Evolutionary conservation across 768 basidiomycete genomes (phyloP), one percentile per base, ranked within the genome.

Genomic region (Melanogaster broomeanus): DNA sequence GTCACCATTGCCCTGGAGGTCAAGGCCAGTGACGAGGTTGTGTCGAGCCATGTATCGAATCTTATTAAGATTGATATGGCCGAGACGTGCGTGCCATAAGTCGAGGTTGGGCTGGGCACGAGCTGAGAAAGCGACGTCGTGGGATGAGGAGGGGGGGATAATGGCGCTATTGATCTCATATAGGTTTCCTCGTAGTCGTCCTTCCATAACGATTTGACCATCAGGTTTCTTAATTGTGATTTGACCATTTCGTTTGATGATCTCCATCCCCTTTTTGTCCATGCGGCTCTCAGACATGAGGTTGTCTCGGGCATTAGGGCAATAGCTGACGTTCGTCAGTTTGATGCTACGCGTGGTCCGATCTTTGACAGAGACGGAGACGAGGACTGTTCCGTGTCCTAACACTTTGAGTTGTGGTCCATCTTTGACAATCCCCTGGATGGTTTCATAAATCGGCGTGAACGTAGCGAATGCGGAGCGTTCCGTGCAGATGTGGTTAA

Each of bases 161-260:
- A 55, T 58, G 1, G 19, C 4, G 9, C 49, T 51, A n/a, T 54
- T 41, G 43, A 56, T 45, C 30, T 54, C 49, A 12, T 55, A 55
- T 19, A 58, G 50, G 8, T 50, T 55, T 3, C 48, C 45, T 0
- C n/a, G 11, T 2, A 55, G 53, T 7, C 19, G 6, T 4, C 50
- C 57, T 33, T 58, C 57, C 19, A 58, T 49, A 8, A 50, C 4
- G 1, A 35, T 53, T 15, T 49, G 34, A 5, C 48, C 51, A 37
- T 37, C 42, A 3, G 24, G 25, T 6, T 49, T 52, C 25, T 48
- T 45, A 2, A 56, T 52, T 0, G 19, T 48, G 3, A 56, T 30
- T 27, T 2, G 4, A 2, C 43, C 51, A 2, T 40, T 24, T 0
- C n/a, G 15, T 30, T 56, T 56, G 0, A 24, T 52, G 34, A 56